Evolutionary conservation across 495 filamentous ascomycete species (phyloP), one percentile per base, ranked within the genome.

Genomic region (Aspergillus cristatus): DNA sequence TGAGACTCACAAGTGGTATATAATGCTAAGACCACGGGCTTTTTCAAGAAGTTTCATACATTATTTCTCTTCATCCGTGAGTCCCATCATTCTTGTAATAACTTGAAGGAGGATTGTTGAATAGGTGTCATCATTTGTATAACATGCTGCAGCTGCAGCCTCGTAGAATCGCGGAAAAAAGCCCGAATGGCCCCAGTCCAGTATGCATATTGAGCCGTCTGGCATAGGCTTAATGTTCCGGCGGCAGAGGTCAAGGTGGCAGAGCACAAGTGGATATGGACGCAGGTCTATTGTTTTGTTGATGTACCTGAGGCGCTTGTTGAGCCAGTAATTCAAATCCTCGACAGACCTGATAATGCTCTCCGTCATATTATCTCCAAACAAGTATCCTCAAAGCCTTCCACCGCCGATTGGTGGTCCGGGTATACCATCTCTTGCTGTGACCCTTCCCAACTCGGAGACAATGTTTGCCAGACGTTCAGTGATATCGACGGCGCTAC

Each of bases 151-250:
- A 24, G 20, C 20, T 29, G 36, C 36, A 1, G 30, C 5, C 17
- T 41, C 39, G 12, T 26, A 41, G 11, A 41, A 34, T 11, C 32
- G 38, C 8, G 32, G 30, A 18, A 34, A 41, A 26, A 41, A 34
- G 13, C 38, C 38, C 12, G 38, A 30, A 29, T 34, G 31, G 38
- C 38, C 38, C 38, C 38, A 41, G 32, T 41, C 38, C 18, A 41
- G 30, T 6, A 41, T 30, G 34, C 29, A 35, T 6, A 41, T 28
- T 12, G 32, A 35, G 0, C 18, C 17, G 11, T 41, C 38, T 26
- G 24, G 20, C 20, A 24, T 20, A 14, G 34, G 38, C 1, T 33
- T 29, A 18, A 41, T 35, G 16, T 41, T 41, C 20, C 38, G 17
- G 2, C 38, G 30, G 33, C 38, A 34, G 14, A 41, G 32, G 8